A percentile compares a stretch with the other conserved stretches of the same genome.
Conservation (phyloP, 306 rosid genomes). For the Trichosanthes truncata region DNA sequence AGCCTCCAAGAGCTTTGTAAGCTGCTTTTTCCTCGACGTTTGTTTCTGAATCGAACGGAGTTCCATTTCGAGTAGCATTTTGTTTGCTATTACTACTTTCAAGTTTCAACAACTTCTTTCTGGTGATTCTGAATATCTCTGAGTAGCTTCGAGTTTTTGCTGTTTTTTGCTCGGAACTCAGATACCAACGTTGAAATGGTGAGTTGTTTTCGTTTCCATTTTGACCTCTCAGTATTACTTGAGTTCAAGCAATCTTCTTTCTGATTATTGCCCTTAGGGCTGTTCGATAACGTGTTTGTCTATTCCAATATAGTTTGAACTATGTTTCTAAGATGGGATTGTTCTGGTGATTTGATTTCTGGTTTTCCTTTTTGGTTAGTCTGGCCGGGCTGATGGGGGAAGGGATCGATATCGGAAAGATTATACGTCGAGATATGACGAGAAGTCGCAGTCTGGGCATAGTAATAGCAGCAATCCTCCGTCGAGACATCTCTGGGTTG, state of each 20-base stretch:
- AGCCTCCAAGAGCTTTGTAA: background rate
- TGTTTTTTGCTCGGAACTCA: background rate
- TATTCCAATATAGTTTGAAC: background rate
- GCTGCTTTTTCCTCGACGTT: background rate
- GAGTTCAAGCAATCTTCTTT: background rate
- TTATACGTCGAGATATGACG: constrained; percentile 21
- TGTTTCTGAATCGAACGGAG: background rate
- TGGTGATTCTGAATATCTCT: background rate
- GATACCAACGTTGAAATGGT: background rate
- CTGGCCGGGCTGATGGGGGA: constrained; percentile 27
- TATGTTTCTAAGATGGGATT: background rate
- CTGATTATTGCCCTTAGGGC: background rate
- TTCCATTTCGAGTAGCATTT: background rate
- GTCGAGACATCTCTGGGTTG: constrained; percentile 88
- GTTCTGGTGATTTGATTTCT: background rate
- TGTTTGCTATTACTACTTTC: background rate
- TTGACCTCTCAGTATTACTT: background rate
- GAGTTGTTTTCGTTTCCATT: background rate
- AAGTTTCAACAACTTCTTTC: background rate
- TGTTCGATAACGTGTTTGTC: background rate
- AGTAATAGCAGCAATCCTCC: constrained; percentile 36
- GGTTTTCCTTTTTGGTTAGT: background rate
- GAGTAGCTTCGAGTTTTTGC: background rate
- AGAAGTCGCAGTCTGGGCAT: constrained; percentile 16
- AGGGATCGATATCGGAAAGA: constrained; percentile 30